Evolutionary conservation across 306 rosid species (phyloP).

Genomic region (Prinsepia uniflora): DNA sequence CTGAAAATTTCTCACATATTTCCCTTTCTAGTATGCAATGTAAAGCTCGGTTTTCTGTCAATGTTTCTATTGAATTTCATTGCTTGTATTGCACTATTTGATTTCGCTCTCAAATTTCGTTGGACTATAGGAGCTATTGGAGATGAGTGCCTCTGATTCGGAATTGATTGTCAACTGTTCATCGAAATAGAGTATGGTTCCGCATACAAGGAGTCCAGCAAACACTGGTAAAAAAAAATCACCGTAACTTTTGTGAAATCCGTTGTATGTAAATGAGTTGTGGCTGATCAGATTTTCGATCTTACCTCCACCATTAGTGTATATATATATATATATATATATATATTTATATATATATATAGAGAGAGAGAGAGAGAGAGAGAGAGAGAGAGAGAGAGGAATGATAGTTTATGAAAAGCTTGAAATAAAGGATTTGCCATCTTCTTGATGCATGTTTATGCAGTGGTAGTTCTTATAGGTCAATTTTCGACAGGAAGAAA

Average conservation of each 20-base stretch:
- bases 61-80: background rate
- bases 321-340: too few relatives aligned
- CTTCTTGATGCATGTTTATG: background rate
- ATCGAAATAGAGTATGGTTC: background rate
- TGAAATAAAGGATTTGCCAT: background rate
- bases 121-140: constrained; percentile 41
- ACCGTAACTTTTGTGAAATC: background rate
- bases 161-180: constrained; percentile 19
- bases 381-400: background rate
- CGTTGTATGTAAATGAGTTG: background rate
- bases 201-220: background rate
- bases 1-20: background rate
- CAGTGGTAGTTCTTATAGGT: background rate
- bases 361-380: too few relatives aligned
- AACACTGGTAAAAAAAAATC: background rate
- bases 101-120: background rate
- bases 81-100: background rate
- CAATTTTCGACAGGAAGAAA: too few relatives aligned
- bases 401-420: background rate
- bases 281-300: background rate
- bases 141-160: constrained; percentile 25
- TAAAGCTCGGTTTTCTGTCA: background rate
- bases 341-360: too few relatives aligned
- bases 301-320: background rate
- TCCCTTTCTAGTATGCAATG: background rate